Evolutionary conservation across 768 basidiomycete genomes (phyloP), one percentile per base, ranked within the genome.

Genomic region (Agaricus blazei): DNA sequence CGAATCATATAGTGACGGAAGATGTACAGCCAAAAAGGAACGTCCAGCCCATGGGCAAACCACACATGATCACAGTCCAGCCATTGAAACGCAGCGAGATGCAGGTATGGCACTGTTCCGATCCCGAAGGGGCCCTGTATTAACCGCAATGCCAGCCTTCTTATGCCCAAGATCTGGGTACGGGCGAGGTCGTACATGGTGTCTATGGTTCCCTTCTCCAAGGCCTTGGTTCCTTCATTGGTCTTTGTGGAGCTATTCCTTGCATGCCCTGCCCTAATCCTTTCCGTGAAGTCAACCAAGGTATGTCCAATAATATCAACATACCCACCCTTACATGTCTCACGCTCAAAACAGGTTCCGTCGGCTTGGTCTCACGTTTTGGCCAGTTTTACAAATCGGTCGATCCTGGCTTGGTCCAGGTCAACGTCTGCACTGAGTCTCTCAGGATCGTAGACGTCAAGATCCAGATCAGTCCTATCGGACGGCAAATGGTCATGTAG

Each of bases 351-450:
- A 46, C 63, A 90, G 91, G 93, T 28, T 85, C 86, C 53, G 92
- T 95, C 60, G 95, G 95, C 53, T 78, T 98, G 56, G 85, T 98
- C 65, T 86, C 90, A 36, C 87, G 93, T 56, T 98, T 98, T 64
- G 95, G 95, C 48, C 83, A 96, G 66, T 96, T 98, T 79, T 96
- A 96, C 83, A 93, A 90, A 72, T 87, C 91, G 7, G 93, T 95
- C 62, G 93, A 96, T 66, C 94, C 92, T 1, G 94, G 95, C 55
- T 79, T 97, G 34, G 89, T 88, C 50, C 83, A 93, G 63, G 86
- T 97, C 69, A 97, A 98, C 67, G 90, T 96, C 58, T 96, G 94
- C 79, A 90, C 93, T 14, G 96, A 98, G 69, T 79, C 80, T 1
- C 79, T 98, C 43, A 83, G 85, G 56, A 69, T 88, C 47, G 92